Evolutionary conservation across 192 early-diverging fungal species (phyloP), one percentile per base, ranked within the genome.

Genomic region (Pilaira anomala): DNA sequence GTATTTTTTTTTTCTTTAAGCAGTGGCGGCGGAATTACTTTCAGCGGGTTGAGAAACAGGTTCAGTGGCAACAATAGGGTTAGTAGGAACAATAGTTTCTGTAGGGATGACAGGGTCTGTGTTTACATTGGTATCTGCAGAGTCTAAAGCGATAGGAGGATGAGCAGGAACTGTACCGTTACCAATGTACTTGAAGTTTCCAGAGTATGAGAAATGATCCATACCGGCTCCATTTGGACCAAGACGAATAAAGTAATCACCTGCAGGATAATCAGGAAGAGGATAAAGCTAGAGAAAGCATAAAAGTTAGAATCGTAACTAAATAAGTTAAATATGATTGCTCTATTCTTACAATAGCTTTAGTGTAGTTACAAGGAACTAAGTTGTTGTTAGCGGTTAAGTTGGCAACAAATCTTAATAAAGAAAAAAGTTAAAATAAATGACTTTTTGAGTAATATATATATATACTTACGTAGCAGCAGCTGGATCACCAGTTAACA

Each of bases 201-300:
- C 65, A 50, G 70, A 72, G 26, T 72, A 72, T 9, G 29, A 36
- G 28, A 30, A 36, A 11, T 18, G 30, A 55, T 36, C 53, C 5
- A 36, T 30, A 18, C 18, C n/a, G 41, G 40, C 49, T 50, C 53
- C 57, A 30, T 22, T 63, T 21, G 42, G 29, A 30, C 70, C 70
- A 44, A 72, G 57, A 50, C 70, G 60, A 22, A 72, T 41, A 44
- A 58, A 72, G 54, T 66, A 72, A 21, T 66, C 18, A 22, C 64
- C 70, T 21, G 48, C 3, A 44, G 46, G 41, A 59, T 66, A 72
- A 50, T 72, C 64, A 57, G 51, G 60, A 19, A 72, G 39, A 24
- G 52, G 58, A 19, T 49, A 18, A 28, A 66, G 33, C 60, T 53
- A 54, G 40, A 48, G 21, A 29, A 26, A 50, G 0, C 2, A 22